These are phyloP conservation scores for Solanum chmielewskii DNA, from an alignment of 257 asterid species.

Conservation along the genomic window DNA sequence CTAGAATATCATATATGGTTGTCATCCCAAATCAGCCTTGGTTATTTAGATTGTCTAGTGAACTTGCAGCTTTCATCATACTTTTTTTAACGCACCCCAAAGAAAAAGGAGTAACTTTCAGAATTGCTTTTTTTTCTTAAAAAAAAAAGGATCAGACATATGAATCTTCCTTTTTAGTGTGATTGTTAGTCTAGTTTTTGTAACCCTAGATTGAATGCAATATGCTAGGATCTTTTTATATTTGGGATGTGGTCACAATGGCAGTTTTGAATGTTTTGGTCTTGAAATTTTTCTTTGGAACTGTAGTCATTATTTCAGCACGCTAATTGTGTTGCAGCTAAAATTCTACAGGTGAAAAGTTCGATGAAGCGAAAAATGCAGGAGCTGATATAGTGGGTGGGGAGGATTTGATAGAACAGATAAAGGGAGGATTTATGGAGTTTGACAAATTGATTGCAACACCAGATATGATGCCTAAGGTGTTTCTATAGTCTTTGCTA, in stretches of 20 bases:
- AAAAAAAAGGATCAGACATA: background rate
- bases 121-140: background rate
- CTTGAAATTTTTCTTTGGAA: background rate
- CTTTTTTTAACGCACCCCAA: background rate
- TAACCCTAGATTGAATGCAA: background rate
- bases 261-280: background rate
- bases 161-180: background rate
- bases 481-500: background rate
- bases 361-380: constrained; percentile 94
- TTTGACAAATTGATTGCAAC: constrained; percentile 95
- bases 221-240: background rate
- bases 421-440: constrained; percentile 91
- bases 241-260: background rate
- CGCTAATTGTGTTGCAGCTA: constrained; percentile 16
- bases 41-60: background rate
- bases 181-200: background rate
- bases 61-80: background rate
- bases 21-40: background rate
- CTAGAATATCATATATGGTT: background rate
- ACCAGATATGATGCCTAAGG: constrained; percentile 99
- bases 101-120: background rate
- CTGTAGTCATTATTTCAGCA: background rate
- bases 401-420: constrained; percentile 84
- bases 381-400: constrained; percentile 99
- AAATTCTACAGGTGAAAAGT: constrained; percentile 68